A percentile compares a stretch with the other conserved stretches of the same genome.
phyloP scores from a whole-genome alignment of 306 rosid genomes.

The Nissolia schottii region DNA sequence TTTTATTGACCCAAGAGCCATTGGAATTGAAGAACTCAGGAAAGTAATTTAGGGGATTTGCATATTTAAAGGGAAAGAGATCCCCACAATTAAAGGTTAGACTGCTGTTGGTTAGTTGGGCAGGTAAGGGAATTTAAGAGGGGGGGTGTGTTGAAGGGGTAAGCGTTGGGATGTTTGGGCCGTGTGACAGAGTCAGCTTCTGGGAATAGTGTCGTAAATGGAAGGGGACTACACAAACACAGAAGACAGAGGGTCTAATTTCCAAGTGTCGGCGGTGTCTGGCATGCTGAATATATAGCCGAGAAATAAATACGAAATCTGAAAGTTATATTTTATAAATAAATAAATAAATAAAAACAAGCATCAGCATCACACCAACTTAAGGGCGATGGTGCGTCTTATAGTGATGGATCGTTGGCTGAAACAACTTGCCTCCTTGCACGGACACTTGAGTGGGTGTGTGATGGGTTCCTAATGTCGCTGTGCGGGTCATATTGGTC shows the following conservation, averaged over 20 bases:
- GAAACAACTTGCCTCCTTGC: too few species aligned
- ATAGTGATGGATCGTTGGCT: too few species aligned
- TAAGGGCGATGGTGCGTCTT: too few species aligned
- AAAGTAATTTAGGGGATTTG: not conserved
- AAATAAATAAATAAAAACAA: too few species aligned
- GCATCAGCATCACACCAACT: too few species aligned
- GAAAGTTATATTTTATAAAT: too few species aligned
- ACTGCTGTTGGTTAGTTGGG: constrained; percentile 33
- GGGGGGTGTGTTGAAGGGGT: not conserved
- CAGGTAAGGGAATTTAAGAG: constrained; percentile 41
- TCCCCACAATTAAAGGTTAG: not conserved
- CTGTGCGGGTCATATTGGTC: too few species aligned
- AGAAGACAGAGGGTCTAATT: not conserved
- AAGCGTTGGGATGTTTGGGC: not conserved
- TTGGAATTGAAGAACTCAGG: not conserved
- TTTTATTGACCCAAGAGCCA: constrained; percentile 29
- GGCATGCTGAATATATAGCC: too few species aligned
- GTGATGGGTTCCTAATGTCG: too few species aligned
- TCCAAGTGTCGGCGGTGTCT: not conserved
- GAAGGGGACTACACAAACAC: not conserved
- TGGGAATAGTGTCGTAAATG: not conserved
- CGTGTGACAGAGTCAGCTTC: not conserved
- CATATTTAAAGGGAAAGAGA: constrained; percentile 28
- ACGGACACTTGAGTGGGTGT: too few species aligned
- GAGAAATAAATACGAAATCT: too few species aligned